A percentile compares a stretch with the other conserved stretches of the same genome.
Conservation (phyloP, 2,329 filamentous ascomycete genomes). For the Claviceps paspali region DNA sequence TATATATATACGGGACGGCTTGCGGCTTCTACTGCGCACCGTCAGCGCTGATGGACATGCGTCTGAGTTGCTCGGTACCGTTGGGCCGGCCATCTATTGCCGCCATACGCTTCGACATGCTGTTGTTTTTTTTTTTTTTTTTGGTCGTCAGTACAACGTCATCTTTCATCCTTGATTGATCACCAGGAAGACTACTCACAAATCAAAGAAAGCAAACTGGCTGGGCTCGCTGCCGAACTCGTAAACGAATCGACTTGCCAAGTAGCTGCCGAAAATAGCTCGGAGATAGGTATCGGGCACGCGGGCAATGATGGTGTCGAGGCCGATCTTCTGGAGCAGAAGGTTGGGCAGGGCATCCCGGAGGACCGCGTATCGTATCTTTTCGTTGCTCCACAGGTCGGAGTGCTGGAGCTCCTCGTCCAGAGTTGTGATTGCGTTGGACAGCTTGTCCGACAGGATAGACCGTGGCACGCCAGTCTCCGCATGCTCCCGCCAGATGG, state of each 20-base stretch:
- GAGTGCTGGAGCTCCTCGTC: conserved; percentile 94
- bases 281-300: conserved; percentile 87
- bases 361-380: conserved; percentile 63
- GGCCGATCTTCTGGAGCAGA: conserved; percentile 74
- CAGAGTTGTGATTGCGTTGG: conserved; percentile 82
- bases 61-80: conserved; percentile 14
- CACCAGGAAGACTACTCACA: conserved; percentile 44
- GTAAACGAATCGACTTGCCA: conserved; percentile 93
- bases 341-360: conserved; percentile 74
- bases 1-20: neutral
- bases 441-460: conserved; percentile 82
- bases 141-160: neutral
- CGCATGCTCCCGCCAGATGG: conserved; percentile 91
- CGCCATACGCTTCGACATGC: conserved; percentile 52
- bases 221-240: conserved; percentile 82
- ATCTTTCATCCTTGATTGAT: neutral
- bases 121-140: conserved; percentile 20
- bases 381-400: conserved; percentile 74
- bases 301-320: conserved; percentile 72
- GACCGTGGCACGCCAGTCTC: conserved; percentile 65
- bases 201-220: conserved; percentile 97
- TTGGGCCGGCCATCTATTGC: conserved; percentile 19
- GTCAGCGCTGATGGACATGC: conserved; percentile 11
- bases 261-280: conserved; percentile 89
- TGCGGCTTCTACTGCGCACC: neutral